Evolutionary conservation across 208 protist species (phyloP).

Genomic region (Wallacemonas rigidus): DNA sequence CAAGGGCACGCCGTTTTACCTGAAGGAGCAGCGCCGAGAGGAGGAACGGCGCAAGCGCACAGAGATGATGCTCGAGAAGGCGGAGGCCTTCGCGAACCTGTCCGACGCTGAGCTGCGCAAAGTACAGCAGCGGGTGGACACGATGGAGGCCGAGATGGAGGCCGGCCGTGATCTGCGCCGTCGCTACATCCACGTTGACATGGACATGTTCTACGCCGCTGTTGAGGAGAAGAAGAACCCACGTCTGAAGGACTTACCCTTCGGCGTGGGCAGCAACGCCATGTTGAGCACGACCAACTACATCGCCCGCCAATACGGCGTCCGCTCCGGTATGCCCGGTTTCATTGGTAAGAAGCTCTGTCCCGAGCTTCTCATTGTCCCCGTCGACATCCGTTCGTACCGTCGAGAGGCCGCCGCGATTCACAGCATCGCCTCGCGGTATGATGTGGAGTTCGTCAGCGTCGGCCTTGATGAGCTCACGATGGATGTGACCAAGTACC

Average conservation of each 20-base stretch:
- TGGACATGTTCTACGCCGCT: slow-evolving; percentile 95
- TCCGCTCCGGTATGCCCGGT: slow-evolving; percentile 96
- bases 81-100: slow-evolving; percentile 49
- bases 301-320: slow-evolving; percentile 94
- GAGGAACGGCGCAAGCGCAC: slow-evolving; percentile 59
- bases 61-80: slow-evolving; percentile 53
- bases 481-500: slow-evolving; percentile 83
- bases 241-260: slow-evolving; percentile 81
- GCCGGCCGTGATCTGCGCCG: slow-evolving; percentile 59
- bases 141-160: slow-evolving; percentile 68
- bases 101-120: slow-evolving; percentile 36
- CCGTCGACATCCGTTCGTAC: slow-evolving; percentile 81
- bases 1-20: slow-evolving; percentile 76
- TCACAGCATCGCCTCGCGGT: slow-evolving; percentile 75
- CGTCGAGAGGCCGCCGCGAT: slow-evolving; percentile 62
- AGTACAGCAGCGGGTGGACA: slow-evolving; percentile 53
- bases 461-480: slow-evolving; percentile 86
- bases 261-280: slow-evolving; percentile 91
- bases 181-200: slow-evolving; percentile 84
- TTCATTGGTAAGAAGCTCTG: slow-evolving; percentile 93
- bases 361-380: slow-evolving; percentile 87
- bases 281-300: slow-evolving; percentile 98
- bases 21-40: slow-evolving; percentile 75
- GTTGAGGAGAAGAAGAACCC: slow-evolving; percentile 94
- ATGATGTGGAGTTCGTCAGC: slow-evolving; percentile 87